A percentile compares a stretch with the other conserved stretches of the same genome.
phyloP scores from a whole-genome alignment of 2,329 filamentous ascomycete genomes.

The Pseudocercospora fijiensis region DNA sequence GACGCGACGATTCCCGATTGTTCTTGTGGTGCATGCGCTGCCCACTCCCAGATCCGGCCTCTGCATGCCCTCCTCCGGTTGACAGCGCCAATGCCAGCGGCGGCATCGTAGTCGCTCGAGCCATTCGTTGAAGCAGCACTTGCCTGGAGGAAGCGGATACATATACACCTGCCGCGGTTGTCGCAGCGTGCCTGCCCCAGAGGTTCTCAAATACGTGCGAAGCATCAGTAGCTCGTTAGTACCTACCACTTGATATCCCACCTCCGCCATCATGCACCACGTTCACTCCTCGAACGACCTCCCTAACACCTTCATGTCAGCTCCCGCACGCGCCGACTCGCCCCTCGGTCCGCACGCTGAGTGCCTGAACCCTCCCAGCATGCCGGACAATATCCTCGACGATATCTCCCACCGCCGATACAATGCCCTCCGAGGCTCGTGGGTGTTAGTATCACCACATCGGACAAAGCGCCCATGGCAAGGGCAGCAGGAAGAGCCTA shows the following conservation, averaged over 20 bases:
- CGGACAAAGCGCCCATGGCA: conserved; percentile 97
- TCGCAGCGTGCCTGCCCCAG: background rate
- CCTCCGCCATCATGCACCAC: conserved; percentile 29
- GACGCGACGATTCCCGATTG: conserved; percentile 2
- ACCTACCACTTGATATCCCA: background rate
- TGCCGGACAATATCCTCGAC: conserved; percentile 64
- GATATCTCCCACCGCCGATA: conserved; percentile 96
- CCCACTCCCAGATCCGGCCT: background rate
- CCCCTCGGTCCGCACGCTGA: conserved; percentile 15
- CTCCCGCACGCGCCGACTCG: conserved; percentile 20
- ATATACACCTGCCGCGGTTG: background rate
- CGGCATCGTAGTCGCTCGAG: background rate
- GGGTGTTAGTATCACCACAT: conserved; percentile 93
- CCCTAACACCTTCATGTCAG: conserved; percentile 24
- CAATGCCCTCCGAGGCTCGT: conserved; percentile 85
- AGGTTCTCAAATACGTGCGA: background rate
- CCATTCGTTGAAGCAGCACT: background rate
- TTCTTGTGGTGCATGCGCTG: background rate
- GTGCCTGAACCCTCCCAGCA: conserved; percentile 30
- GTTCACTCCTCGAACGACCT: conserved; percentile 24
- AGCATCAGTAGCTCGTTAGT: conserved; percentile 15
- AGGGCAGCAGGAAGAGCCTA: conserved; percentile 54
- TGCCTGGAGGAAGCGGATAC: background rate
- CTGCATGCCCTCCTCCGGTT: background rate
- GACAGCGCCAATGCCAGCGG: conserved; percentile 4